Evolutionary conservation across 2,329 filamentous ascomycete genomes (phyloP).

Genomic region (Pseudocercospora musae): DNA sequence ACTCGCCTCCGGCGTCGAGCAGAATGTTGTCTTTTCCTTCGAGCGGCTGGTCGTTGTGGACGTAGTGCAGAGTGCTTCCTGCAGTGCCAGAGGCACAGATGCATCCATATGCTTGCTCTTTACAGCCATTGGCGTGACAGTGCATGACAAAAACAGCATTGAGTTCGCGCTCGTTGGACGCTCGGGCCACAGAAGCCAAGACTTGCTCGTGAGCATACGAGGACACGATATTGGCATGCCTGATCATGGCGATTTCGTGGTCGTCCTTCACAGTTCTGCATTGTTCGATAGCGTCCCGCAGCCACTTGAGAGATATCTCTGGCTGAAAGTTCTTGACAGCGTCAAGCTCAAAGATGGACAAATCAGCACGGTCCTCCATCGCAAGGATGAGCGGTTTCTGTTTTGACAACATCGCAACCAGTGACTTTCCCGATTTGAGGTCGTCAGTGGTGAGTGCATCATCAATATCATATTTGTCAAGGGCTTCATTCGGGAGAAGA

Average conservation of each 20-base stretch:
- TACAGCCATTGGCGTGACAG: conserved; percentile 71
- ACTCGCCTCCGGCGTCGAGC: conserved; percentile 71
- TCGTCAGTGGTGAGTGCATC: conserved; percentile 53
- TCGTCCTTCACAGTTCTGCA: conserved; percentile 78
- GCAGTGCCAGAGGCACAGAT: conserved; percentile 80
- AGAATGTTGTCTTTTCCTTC: conserved; percentile 73
- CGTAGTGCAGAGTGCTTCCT: conserved; percentile 84
- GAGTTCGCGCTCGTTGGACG: conserved; percentile 76
- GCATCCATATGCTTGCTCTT: conserved; percentile 80
- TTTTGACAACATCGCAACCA: conserved; percentile 45
- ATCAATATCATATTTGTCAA: conserved; percentile 59
- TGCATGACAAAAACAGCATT: conserved; percentile 75
- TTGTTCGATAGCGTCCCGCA: conserved; percentile 69
- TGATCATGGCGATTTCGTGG: conserved; percentile 80
- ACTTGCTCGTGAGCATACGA: conserved; percentile 74
- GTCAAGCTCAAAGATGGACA: conserved; percentile 49
- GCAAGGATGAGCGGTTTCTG: conserved; percentile 60
- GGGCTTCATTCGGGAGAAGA: conserved; percentile 69
- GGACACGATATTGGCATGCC: conserved; percentile 76
- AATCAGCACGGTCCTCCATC: conserved; percentile 68
- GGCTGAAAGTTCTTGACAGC: conserved; percentile 65
- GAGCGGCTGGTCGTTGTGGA: conserved; percentile 70
- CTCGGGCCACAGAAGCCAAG: conserved; percentile 58
- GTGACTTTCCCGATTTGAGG: conserved; percentile 68
- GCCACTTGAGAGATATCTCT: conserved; percentile 55